Evolutionary conservation across 176 grass and related monocot species (phyloP).

Genomic region (Carex parvula): DNA sequence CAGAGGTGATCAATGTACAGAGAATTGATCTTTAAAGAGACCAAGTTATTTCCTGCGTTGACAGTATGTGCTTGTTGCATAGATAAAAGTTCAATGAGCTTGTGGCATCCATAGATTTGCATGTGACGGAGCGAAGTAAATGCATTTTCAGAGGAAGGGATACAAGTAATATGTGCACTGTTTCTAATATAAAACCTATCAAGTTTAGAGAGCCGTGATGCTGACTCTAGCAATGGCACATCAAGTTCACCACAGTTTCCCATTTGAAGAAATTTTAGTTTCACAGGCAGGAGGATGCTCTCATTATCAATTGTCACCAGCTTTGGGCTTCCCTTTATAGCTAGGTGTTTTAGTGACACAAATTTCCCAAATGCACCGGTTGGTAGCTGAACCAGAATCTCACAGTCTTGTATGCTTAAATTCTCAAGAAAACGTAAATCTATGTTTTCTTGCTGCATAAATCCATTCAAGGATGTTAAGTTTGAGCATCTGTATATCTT

Average conservation of each 20-base stretch:
- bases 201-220: too few relatives aligned
- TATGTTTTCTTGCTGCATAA: constrained; percentile 22
- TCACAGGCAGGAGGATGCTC: too few relatives aligned
- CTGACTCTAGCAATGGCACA: too few relatives aligned
- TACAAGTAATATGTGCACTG: too few relatives aligned
- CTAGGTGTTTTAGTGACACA: constrained; percentile 7
- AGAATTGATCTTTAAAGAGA: constrained; percentile 1
- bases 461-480: constrained; percentile 9
- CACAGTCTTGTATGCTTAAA: neutral
- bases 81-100: constrained; percentile 8
- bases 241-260: neutral
- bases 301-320: too few relatives aligned
- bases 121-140: neutral
- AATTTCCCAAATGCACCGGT: constrained; percentile 18
- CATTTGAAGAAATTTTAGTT: neutral
- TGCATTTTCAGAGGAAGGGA: too few relatives aligned
- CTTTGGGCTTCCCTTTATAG: neutral
- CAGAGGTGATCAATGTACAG: constrained; percentile 32
- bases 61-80: neutral
- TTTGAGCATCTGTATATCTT: neutral
- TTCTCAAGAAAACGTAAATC: neutral
- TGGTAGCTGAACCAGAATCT: constrained; percentile 8
- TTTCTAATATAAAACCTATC: too few relatives aligned
- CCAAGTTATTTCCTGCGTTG: neutral
- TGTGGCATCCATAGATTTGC: constrained; percentile 17